Evolutionary conservation across 495 filamentous ascomycete genomes (phyloP), one percentile per base, ranked within the genome.

Genomic region (Xylaria venustula): DNA sequence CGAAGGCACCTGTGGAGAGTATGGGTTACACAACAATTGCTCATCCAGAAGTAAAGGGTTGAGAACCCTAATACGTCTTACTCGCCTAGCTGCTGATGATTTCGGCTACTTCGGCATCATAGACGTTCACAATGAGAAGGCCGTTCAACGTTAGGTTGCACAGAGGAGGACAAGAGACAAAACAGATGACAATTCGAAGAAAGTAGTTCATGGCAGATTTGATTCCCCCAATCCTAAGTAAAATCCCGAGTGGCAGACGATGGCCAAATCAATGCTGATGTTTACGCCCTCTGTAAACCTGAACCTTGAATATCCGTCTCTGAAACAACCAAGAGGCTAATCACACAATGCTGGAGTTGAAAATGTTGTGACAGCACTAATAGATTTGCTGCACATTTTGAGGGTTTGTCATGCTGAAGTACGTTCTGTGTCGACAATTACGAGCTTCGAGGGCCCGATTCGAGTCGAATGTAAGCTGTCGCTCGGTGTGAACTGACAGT

Each of bases 161-260:
- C 15, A 19, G 26, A 19, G 1, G n/a, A n/a, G n/a, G n/a, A n/a
- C n/a, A n/a, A n/a, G n/a, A n/a, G 22, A 41, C 20, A 52, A 47
- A 32, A 54, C 19, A 47, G 2, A 61, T 54, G 42, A 54, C 49
- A 61, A 54, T 54, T 61, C 23, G 22, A 41, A 11, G 19, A 20
- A 61, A 41, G n/a, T 44, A 41, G 26, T 17, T 23, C 14, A 34
- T 17, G 30, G 40, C 40, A 12, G 48, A 54, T n/a, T 41, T 19
- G 3, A 48, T 46, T 54, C 28, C 49, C 58, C n/a, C 32, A 17
- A 36, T 23, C 42, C 41, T 15, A 53, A 60, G 40, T 41, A 41
- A 54, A 54, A 47, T 41, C 40, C 47, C 20, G 45, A 54, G 50
- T 45, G 44, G 41, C 40, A 61, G 41, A 47, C 41, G 32, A 52